These are phyloP conservation scores for Daucus carota DNA, from an alignment of 129 eudicot species.

Conservation along the genomic window DH1_v3.0 NC_030382.2:45933501-45934000, in stretches of 20 bases:
- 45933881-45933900: neutral
- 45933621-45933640: constrained; percentile 93
- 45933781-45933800: constrained; percentile 85
- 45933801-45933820: constrained; percentile 95
- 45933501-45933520: constrained; percentile 98
- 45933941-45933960: neutral
- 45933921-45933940: neutral
- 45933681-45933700: constrained; percentile 91
- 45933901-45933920: neutral
- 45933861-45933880: constrained; percentile 3
- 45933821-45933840: constrained; percentile 32
- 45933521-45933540: constrained; percentile 92
- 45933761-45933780: constrained; percentile 96
- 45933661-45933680: constrained; percentile 95
- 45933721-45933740: constrained; percentile 89
- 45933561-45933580: constrained; percentile 90
- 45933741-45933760: constrained; percentile 96
- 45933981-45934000: neutral
- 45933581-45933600: constrained; percentile 90
- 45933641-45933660: constrained; percentile 96
- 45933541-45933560: constrained; percentile 98
- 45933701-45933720: constrained; percentile 96
- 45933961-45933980: neutral
- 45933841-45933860: neutral
- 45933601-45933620: constrained; percentile 79